Base-by-base conservation (phyloP, 164 flowering plant genomes). In the Kingdonia uniflora region DNA sequence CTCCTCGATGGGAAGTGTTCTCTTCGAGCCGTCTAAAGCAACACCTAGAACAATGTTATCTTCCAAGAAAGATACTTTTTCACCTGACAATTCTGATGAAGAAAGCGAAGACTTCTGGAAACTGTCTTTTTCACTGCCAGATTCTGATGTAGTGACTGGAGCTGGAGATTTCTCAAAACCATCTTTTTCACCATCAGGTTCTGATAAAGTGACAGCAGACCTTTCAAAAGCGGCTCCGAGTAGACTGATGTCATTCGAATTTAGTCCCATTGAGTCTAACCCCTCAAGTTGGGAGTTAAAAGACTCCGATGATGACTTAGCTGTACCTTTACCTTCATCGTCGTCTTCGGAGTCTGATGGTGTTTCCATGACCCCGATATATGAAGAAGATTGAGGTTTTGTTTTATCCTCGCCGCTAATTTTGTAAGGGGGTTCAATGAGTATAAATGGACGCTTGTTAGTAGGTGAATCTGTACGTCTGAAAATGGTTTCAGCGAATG, bases 1-100 rank as follows among this genome's bases (percentile, higher is more conserved):
- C 25, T 85, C 95, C 62, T 84, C 98, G 17, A 91, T 87, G 5
- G 96, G 96, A 17, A 91, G 88, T 1, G 79, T 80, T 39, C 80
- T 63, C 58, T 73, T 84, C 6, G 87, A 74, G 43, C 87, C 87
- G 19, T 84, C 87, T 22, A 84, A 48, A 19, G 87, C 92, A 49
- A 81, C 87, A 19, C 80, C 80, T 19, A 84, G 82, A 55, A 84
- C 74, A 51, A 81, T 78, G 58, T 84, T 84, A 43, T 81, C 85
- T 47, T 80, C 86, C 57, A 81, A 65, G 25, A 68, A 37, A 23
- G 82, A 58, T 55, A 8, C 8, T 29, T 29, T 29, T 4, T 29
- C n/a, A n/a, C n/a, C 67, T 71, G 19, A 63, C 16, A 6, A 40
- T 40, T 75, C 49, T 21, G 73, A 25, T 16, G 63, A 57, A 5